Conservation (phyloP, 2,329 filamentous ascomycete genomes). For the Curvularia verruculosa region DNA sequence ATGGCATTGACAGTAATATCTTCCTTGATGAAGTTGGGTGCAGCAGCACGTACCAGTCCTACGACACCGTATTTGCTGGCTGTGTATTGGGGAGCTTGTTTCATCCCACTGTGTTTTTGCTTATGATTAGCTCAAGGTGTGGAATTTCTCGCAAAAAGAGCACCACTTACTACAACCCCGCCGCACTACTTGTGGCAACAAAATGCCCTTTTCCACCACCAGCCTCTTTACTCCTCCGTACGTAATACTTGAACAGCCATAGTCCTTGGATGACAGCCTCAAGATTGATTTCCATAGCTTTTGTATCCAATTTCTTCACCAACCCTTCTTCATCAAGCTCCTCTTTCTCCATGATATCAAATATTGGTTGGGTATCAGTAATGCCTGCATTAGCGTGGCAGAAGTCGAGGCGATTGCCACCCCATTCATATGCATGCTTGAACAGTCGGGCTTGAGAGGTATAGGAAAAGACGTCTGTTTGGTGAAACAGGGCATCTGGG, state of each 20-base stretch:
- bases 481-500: constrained; percentile 44
- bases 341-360: constrained; percentile 38
- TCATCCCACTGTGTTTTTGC: constrained; percentile 23
- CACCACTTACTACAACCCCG: constrained; percentile 45
- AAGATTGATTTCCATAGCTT: constrained; percentile 50
- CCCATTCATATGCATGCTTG: constrained; percentile 51
- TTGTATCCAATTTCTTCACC: constrained; percentile 48
- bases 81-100: constrained; percentile 50
- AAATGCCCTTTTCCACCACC: constrained; percentile 48
- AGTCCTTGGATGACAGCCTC: constrained; percentile 51
- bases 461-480: constrained; percentile 51
- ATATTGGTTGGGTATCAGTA: constrained; percentile 49
- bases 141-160: not conserved
- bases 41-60: constrained; percentile 47
- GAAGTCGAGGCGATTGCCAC: constrained; percentile 51
- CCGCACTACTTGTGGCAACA: constrained; percentile 49
- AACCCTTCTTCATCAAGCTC: constrained; percentile 44
- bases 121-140: not conserved
- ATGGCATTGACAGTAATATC: constrained; percentile 51
- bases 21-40: constrained; percentile 41
- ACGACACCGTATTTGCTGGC: constrained; percentile 53
- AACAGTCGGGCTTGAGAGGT: constrained; percentile 49
- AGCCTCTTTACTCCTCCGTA: constrained; percentile 43
- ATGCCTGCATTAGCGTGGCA: constrained; percentile 55
- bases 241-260: constrained; percentile 53